phyloP scores from a whole-genome alignment of 495 filamentous ascomycete species.

The Bathelium albidoporum region DNA sequence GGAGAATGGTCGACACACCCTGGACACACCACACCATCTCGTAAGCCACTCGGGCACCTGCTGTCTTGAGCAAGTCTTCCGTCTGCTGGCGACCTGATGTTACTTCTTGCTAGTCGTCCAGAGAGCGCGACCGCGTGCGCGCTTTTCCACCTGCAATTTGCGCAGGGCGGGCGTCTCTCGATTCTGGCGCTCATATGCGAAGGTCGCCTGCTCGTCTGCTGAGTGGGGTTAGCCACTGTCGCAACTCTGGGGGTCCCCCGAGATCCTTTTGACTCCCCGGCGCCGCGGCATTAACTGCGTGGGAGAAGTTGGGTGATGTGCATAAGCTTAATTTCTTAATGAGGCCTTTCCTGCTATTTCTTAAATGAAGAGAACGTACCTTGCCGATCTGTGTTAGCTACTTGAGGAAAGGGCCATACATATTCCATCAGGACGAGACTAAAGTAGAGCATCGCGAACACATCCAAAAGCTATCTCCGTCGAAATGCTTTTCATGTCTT shows the following conservation, averaged over 20 bases:
- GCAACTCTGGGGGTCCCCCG: background rate
- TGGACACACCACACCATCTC: background rate
- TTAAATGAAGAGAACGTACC: background rate
- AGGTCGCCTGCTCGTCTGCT: background rate
- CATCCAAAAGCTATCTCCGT: background rate
- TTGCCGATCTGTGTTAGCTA: background rate
- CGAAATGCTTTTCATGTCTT: background rate
- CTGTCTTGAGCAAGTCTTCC: background rate
- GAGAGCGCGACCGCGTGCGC: background rate
- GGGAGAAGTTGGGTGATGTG: background rate
- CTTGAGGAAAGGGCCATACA: background rate
- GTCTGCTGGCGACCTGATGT: background rate
- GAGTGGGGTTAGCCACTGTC: background rate
- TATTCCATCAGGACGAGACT: background rate
- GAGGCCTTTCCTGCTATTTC: background rate
- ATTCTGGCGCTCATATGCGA: background rate
- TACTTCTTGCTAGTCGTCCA: background rate
- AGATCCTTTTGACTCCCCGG: background rate
- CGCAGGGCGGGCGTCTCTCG: background rate
- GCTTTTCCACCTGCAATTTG: slow-evolving; percentile 4
- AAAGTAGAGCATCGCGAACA: background rate
- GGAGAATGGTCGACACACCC: background rate
- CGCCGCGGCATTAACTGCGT: background rate
- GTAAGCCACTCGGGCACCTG: background rate
- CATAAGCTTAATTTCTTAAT: too few relatives aligned